These are phyloP conservation scores for Sporisorium iseilematis-ciliati DNA, from an alignment of 1,284 basidiomycete genomes.

Conservation along the genomic window DNA sequence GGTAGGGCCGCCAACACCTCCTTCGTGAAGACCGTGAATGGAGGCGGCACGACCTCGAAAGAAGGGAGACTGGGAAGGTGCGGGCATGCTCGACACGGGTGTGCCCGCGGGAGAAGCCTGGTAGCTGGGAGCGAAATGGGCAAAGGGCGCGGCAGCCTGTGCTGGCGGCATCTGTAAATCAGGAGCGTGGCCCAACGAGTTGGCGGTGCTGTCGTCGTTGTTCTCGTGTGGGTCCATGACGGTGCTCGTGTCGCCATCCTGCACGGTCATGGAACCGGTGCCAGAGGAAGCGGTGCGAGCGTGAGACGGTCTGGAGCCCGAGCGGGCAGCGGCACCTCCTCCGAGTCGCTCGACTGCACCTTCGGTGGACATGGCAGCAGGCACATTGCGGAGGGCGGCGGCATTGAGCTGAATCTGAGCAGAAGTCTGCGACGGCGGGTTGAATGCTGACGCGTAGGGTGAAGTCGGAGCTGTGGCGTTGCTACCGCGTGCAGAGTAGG, in stretches of 20 bases:
- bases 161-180: constrained; percentile 61
- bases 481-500: constrained; percentile 1
- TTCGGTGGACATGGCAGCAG: constrained; percentile 48
- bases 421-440: constrained; percentile 37
- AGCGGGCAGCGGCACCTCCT: constrained; percentile 7
- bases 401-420: constrained; percentile 60
- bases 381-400: constrained; percentile 56
- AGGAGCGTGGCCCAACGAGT: constrained; percentile 34
- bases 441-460: constrained; percentile 46
- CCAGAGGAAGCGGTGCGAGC: constrained; percentile 37
- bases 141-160: constrained; percentile 57
- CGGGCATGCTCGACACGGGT: constrained; percentile 17
- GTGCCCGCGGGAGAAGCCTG: constrained; percentile 29
- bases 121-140: constrained; percentile 42
- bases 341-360: constrained; percentile 51
- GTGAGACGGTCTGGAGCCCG: constrained; percentile 12
- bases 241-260: constrained; percentile 51
- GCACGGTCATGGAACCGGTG: constrained; percentile 36
- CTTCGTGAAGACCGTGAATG: constrained; percentile 32
- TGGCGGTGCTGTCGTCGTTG: constrained; percentile 19
- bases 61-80: constrained; percentile 30
- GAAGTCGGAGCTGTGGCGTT: constrained; percentile 34
- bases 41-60: constrained; percentile 37
- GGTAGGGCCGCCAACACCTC: constrained; percentile 25
- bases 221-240: constrained; percentile 34